Evolutionary conservation across 2,329 filamentous ascomycete genomes (phyloP), one percentile per base, ranked within the genome.

Genomic region (Xylaria multiplex): DNA sequence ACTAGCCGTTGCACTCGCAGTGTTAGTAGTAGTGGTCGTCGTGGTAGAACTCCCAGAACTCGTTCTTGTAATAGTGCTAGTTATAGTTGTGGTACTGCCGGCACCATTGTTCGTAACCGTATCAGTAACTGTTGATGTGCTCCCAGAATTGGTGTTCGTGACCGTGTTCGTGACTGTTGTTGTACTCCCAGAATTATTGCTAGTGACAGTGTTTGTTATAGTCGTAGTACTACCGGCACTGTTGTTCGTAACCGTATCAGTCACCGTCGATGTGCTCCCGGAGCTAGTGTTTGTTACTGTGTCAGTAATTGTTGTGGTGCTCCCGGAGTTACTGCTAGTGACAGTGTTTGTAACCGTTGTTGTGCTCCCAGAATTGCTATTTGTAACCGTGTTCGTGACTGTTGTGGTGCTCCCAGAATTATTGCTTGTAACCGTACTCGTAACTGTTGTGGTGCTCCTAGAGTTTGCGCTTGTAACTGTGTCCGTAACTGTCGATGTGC

Each of bases 141-240:
- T 61, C 6, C 37, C 24, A 1, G 40, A 27, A n/a, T 8, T 50
- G 2, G 52, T 32, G 13, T 16, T 37, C 2, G 48, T 58, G 4
- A 37, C 14, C 16, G 54, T 63, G n/a, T 5, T 40, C 1, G 62
- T 59, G 3, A 35, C 22, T 14, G 62, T 64, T 24, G 42, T n/a
- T 6, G 48, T 57, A 7, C 40, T 52, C 19, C 35, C 32, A 9
- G 50, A 43, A 22, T 8, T 40, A 4, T 1, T 55, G 19, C 46
- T 55, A 2, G 50, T 49, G 8, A 42, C 42, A 2, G 58, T 60
- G 8, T 14, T 40, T 4, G 60, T 62, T 3, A 35, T 30, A 2
- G 55, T 58, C 6, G 24, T 35, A 24, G 16, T 58, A 30, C 30
- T 48, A 7, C 35, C 52, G 2, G 16, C 22, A n/a, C 22, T 53